Evolutionary conservation across 2,329 filamentous ascomycete species (phyloP).

Genomic region (Phyllosticta citribraziliensis): DNA sequence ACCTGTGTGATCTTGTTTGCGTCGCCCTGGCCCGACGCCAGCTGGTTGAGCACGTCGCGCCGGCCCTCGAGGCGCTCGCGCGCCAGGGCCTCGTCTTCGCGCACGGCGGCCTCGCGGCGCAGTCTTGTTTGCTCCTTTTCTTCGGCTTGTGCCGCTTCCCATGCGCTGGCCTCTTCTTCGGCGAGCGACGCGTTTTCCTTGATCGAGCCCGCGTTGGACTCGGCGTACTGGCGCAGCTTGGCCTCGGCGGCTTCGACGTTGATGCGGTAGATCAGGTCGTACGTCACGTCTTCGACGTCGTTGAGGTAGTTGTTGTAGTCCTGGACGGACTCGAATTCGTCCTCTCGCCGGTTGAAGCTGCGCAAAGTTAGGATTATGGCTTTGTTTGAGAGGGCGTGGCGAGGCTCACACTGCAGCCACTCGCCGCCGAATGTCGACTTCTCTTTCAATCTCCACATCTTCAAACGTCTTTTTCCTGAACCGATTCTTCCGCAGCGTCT

Average conservation of each 20-base stretch:
- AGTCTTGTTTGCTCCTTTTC: constrained; percentile 59
- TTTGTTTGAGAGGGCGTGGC: background rate
- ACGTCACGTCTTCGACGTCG: constrained; percentile 79
- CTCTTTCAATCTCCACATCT: constrained; percentile 78
- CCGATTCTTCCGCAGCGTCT: constrained; percentile 72
- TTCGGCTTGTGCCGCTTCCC: constrained; percentile 39
- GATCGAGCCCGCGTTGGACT: constrained; percentile 55
- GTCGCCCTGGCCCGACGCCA: constrained; percentile 54
- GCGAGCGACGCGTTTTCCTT: constrained; percentile 39
- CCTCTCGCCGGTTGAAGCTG: constrained; percentile 80
- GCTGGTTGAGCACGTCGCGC: constrained; percentile 59
- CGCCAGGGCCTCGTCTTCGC: constrained; percentile 60
- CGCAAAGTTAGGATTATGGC: constrained; percentile 7
- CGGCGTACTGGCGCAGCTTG: constrained; percentile 59
- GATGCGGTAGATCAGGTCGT: constrained; percentile 68
- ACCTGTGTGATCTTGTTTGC: constrained; percentile 49
- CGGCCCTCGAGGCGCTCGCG: constrained; percentile 53
- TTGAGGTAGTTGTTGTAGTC: constrained; percentile 94
- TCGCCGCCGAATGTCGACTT: constrained; percentile 80
- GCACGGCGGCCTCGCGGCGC: constrained; percentile 51
- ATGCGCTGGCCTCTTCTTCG: constrained; percentile 37
- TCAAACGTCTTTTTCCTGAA: constrained; percentile 87
- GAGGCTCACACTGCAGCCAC: constrained; percentile 50
- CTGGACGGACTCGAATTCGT: constrained; percentile 77
- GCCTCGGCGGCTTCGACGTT: constrained; percentile 56